Base-by-base conservation (phyloP, 768 basidiomycete genomes). In the Neoboletus subvelutipes region DNA sequence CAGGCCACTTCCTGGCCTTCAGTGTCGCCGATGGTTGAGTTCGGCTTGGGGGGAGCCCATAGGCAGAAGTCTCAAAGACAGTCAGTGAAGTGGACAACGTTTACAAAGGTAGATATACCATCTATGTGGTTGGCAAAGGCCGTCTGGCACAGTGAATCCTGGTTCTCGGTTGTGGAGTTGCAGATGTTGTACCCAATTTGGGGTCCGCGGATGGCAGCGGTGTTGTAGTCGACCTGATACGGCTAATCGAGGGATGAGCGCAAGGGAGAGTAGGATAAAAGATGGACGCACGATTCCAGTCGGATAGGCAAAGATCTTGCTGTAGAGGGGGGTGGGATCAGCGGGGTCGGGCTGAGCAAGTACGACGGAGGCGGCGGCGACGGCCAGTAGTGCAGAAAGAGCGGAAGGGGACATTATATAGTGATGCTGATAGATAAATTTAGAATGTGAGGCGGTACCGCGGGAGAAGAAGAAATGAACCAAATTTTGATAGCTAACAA, bases 1-100 rank as follows among this genome's bases (percentile, higher is more conserved):
- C 83, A 94, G 1, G 89, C 83, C 11, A 93, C 86, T 64, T 83
- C 84, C 67, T 83, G 76, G 41, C 80, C 84, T 67, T 94, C 92
- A 3, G 80, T 80, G 57, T 87, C 78, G 34, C 79, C 86, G 43
- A 93, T 84, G 18, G 73, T 70, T 15, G 79, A 75, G 67, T 82
- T 76, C 4, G 80, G 74, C n/a, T 72, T 71, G 1, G 76, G 62
- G 0, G 86, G 81, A 31, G 77, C 84, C 83, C 85, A 89, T 0
- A 89, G 63, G 60, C 88, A 90, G 70, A 86, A 89, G 64, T 90
- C 88, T 89, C 0, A 12, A 43, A 26, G 37, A 10, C 1, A 18
- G 33, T 47, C 31, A 58, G 20, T 22, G 8, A 15, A 11, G n/a
- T 1, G 11, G 1, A 0, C 22, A 37, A 22, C 12, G 5, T 15